phyloP scores from a whole-genome alignment of 176 grass and related monocot genomes.

The Rhynchospora pubera region DNA sequence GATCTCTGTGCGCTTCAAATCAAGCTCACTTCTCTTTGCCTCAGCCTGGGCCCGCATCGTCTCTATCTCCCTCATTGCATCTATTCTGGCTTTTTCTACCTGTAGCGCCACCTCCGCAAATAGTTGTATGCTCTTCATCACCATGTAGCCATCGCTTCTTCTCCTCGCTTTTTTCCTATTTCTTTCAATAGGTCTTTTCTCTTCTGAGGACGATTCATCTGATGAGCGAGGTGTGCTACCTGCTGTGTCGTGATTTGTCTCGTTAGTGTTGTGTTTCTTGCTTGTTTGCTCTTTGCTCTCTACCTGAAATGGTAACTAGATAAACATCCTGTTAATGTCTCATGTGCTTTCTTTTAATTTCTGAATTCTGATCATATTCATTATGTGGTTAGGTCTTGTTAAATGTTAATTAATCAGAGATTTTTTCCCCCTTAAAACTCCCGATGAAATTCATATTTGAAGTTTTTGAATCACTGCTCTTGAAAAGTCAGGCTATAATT shows the following conservation, averaged over 20 bases:
- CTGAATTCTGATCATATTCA: neutral
- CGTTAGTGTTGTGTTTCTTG: neutral
- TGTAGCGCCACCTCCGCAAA: slow-evolving; percentile 62
- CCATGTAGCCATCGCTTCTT: slow-evolving; percentile 10
- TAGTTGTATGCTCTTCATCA: slow-evolving; percentile 64
- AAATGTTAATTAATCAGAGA: neutral
- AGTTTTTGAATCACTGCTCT: neutral
- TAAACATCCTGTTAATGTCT: neutral
- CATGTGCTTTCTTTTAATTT: neutral
- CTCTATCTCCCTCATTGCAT: slow-evolving; percentile 71
- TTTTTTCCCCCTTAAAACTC: neutral
- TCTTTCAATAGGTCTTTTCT: neutral
- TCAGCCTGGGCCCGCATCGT: slow-evolving; percentile 65
- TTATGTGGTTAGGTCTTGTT: neutral
- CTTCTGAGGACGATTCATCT: neutral
- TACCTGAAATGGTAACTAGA: slow-evolving; percentile 5
- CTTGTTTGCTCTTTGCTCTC: neutral
- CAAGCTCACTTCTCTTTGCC: slow-evolving; percentile 68
- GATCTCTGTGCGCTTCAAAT: slow-evolving; percentile 86
- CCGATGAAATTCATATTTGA: neutral
- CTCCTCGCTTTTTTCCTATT: slow-evolving; percentile 13
- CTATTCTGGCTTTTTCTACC: slow-evolving; percentile 66
- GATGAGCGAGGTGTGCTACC: neutral
- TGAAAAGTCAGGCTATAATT: too few species aligned
- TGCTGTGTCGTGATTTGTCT: neutral